These are phyloP conservation scores for Gyrodon lividus DNA, from an alignment of 768 basidiomycete species.

Conservation along the genomic window DNA sequence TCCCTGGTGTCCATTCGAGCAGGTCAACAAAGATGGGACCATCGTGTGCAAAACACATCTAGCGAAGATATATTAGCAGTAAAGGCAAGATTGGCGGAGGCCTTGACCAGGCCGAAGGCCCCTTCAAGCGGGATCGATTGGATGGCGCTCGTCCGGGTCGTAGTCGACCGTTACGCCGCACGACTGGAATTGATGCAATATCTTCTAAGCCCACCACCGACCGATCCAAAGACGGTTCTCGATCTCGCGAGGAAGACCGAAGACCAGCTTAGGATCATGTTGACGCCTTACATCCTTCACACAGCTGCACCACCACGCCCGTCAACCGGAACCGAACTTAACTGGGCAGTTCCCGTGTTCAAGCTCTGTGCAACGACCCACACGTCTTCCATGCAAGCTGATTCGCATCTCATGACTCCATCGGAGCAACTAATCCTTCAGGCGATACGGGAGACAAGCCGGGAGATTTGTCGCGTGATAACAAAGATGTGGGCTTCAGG, in stretches of 20 bases:
- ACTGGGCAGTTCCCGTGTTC: slow-evolving; percentile 11
- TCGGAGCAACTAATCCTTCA: slow-evolving; percentile 11
- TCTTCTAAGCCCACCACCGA: slow-evolving; percentile 28
- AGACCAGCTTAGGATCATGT: slow-evolving; percentile 22
- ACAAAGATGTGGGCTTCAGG: slow-evolving; percentile 20
- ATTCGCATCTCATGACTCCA: slow-evolving; percentile 5
- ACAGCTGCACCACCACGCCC: neutral
- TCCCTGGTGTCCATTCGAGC: slow-evolving; percentile 9
- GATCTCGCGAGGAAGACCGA: slow-evolving; percentile 6
- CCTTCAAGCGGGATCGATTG: slow-evolving; percentile 40
- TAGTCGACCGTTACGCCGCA: slow-evolving; percentile 42
- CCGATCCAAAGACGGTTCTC: slow-evolving; percentile 13
- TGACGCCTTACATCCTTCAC: slow-evolving; percentile 10
- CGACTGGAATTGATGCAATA: slow-evolving; percentile 41
- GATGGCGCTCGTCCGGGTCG: slow-evolving; percentile 35
- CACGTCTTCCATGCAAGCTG: neutral
- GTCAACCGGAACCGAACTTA: neutral
- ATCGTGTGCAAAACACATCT: slow-evolving; percentile 11
- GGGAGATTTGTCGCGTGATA: slow-evolving; percentile 20
- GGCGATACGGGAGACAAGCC: slow-evolving; percentile 11
- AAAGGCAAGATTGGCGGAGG: slow-evolving; percentile 3
- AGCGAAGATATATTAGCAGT: slow-evolving; percentile 3
- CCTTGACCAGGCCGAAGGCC: neutral
- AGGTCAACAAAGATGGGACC: slow-evolving; percentile 15
- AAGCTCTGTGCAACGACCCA: slow-evolving; percentile 10